Percentiles rank a stretch among this genome's conserved stretches.
Conservation (phyloP, 129 eudicot species). For the Artemisia argyi region DNA sequence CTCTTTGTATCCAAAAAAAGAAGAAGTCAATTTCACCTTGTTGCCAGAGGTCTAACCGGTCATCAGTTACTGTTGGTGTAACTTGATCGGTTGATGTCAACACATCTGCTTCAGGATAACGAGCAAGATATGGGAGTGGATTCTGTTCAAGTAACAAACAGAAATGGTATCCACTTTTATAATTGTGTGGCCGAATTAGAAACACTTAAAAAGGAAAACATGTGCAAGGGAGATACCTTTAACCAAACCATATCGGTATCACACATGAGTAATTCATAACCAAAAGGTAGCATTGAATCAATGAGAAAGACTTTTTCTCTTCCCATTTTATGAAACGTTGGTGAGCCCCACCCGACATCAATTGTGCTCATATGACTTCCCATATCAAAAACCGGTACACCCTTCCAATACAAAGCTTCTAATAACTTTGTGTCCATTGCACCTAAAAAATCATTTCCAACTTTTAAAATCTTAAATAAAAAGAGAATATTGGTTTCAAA, state of each 20-base stretch:
- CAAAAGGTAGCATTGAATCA: constrained; percentile 82
- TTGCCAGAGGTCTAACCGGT: constrained; percentile 89
- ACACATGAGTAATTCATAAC: constrained; percentile 92
- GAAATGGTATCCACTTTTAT: neutral
- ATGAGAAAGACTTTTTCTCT: constrained; percentile 88
- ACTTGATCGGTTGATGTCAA: constrained; percentile 95
- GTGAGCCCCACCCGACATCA: constrained; percentile 98
- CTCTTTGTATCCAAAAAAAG: neutral
- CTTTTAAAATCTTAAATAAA: neutral
- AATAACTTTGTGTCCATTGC: constrained; percentile 96
- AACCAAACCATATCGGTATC: constrained; percentile 99
- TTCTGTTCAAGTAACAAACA: constrained; percentile 55
- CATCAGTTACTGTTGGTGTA: constrained; percentile 85
- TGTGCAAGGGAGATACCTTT: constrained; percentile 56
- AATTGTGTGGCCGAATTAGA: no score
- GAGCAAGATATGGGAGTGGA: constrained; percentile 95
- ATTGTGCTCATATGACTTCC: constrained; percentile 97
- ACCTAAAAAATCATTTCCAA: constrained; percentile 43
- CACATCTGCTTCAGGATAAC: constrained; percentile 94
- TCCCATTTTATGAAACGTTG: constrained; percentile 97
- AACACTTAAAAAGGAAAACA: neutral
- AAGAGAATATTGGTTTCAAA: neutral
- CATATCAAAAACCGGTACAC: constrained; percentile 97
- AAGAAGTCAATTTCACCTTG: constrained; percentile 55
- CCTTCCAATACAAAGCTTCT: constrained; percentile 97